Conservation (phyloP, 768 basidiomycete genomes). For the Rhizopogon salebrosus region DNA sequence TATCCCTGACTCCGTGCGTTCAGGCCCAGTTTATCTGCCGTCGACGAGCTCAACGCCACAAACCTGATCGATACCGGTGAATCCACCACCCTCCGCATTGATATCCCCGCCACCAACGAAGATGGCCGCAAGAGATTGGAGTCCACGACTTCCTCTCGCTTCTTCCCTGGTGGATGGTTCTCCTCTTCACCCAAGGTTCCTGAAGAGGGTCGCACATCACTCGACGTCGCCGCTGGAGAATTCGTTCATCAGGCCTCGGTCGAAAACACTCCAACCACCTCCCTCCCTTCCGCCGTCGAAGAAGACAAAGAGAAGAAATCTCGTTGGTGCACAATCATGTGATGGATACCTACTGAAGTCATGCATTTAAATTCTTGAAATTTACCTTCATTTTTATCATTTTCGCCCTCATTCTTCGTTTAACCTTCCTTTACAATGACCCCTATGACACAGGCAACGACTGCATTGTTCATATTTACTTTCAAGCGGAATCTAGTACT, state of each 20-base stretch:
- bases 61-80: neutral
- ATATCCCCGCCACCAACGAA: constrained; percentile 11
- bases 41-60: constrained; percentile 6
- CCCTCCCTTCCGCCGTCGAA: constrained; percentile 7
- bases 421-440: neutral
- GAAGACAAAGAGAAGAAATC: constrained; percentile 11
- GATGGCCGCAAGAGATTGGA: constrained; percentile 35
- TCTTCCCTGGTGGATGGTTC: constrained; percentile 55
- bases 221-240: constrained; percentile 48
- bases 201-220: constrained; percentile 38
- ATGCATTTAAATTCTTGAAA: constrained; percentile 4
- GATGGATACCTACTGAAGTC: neutral
- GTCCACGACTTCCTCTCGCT: constrained; percentile 50
- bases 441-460: constrained; percentile 1
- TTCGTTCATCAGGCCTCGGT: constrained; percentile 22
- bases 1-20: constrained; percentile 1
- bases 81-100: constrained; percentile 6
- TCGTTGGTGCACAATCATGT: constrained; percentile 15
- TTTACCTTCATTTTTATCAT: constrained; percentile 1
- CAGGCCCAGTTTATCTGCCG: constrained; percentile 4
- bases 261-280: constrained; percentile 3
- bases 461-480: constrained; percentile 6
- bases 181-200: constrained; percentile 32
- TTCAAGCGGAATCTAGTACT: neutral
- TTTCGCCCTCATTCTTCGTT: neutral